Evolutionary conservation across 257 asterid species (phyloP), one percentile per base, ranked within the genome.

Genomic region (Penstemon barbatus): DNA sequence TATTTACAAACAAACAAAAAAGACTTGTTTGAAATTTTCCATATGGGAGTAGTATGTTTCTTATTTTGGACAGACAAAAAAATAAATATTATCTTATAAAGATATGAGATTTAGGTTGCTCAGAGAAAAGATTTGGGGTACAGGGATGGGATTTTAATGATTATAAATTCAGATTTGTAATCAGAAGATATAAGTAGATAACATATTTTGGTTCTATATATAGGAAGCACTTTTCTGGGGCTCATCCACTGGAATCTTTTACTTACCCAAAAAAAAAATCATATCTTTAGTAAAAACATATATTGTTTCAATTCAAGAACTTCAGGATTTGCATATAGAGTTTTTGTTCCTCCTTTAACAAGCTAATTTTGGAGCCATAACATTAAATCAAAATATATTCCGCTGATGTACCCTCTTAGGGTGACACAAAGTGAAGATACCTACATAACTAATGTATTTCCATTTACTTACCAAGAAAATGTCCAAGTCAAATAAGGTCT

Each of bases 381-480:
- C 8, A 11, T 11, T 10, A 64, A 63, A 46, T 4, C 43, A 62
- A 44, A 3, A 36, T 5, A 60, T 19, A 15, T 11, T 36, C 9
- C 36, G n/a, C 5, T 4, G 57, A 33, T 53, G 7, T 53, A 7
- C 37, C 13, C 5, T n/a, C 55, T 62, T 44, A 8, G 6, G 15
- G 33, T 15, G 15, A 44, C 8, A 13, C 10, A 12, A 15, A 49
- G 6, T 12, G 6, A 51, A 19, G 65, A 6, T 2, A 38, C 8
- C 19, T 36, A 12, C 18, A 51, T 25, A 39, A 61, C n/a, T 6
- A 51, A 61, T 6, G 12, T 7, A 38, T 7, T 61, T 61, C 39
- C 46, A 46, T 8, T 59, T 18, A 53, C 71, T 39, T 68, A 68
- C 66, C 61, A 48, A 62, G 70, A 46, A 4, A 6, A 25, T 37